A percentile compares a stretch with the other conserved stretches of the same genome.
Evolutionary conservation across 257 asterid species (phyloP).

Genomic region (Rehmannia glutinosa): DNA sequence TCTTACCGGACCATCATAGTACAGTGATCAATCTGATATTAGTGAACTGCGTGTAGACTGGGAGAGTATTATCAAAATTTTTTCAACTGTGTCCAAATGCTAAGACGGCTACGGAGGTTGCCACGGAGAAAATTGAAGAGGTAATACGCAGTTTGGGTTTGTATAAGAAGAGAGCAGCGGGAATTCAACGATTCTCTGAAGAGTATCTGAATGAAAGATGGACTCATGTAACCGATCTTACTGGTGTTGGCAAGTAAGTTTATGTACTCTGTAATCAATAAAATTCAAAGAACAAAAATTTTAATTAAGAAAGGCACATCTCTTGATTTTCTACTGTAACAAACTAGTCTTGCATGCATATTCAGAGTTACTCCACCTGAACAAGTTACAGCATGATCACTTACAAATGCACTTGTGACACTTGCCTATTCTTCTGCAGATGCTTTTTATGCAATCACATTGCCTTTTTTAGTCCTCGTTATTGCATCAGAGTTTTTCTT

Average conservation of each 20-base stretch:
- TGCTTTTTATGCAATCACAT: not conserved
- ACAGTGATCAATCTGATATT: not conserved
- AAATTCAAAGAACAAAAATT: not conserved
- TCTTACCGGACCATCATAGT: not conserved
- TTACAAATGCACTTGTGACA: too few species aligned
- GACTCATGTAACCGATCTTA: constrained; percentile 74
- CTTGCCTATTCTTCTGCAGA: not conserved
- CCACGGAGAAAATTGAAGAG: constrained; percentile 42
- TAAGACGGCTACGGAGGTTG: constrained; percentile 49
- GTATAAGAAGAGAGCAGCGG: constrained; percentile 49
- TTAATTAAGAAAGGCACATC: not conserved
- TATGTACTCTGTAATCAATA: not conserved
- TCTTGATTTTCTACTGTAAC: not conserved
- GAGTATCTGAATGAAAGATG: constrained; percentile 57
- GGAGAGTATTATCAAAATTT: constrained; percentile 41
- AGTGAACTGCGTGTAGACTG: constrained; percentile 31
- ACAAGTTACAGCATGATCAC: too few species aligned
- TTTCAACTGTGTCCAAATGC: constrained; percentile 79
- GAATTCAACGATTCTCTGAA: constrained; percentile 47
- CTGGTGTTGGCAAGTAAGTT: constrained; percentile 83
- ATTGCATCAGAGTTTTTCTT: not conserved
- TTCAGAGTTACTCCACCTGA: not conserved
- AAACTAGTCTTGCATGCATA: not conserved
- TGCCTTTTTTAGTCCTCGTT: not conserved
- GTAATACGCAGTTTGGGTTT: constrained; percentile 65